These are phyloP conservation scores for Ceratocystiopsis sp. DNA, from an alignment of 2,329 filamentous ascomycete genomes.

Conservation along the genomic window DNA sequence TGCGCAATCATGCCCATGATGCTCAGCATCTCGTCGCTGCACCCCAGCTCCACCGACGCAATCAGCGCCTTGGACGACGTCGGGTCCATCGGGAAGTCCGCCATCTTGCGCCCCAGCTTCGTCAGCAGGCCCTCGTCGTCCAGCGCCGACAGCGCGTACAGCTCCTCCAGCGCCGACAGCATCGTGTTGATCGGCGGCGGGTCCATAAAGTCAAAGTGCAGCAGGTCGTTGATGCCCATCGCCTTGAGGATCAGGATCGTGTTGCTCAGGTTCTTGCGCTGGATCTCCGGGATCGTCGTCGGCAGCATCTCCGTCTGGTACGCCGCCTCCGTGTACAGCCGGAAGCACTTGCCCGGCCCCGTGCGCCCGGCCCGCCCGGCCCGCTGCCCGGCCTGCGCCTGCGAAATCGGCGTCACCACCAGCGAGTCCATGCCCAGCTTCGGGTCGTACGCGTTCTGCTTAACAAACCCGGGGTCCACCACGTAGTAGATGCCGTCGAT, in stretches of 20 bases:
- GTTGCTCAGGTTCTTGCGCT: slow-evolving; percentile 78
- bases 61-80: slow-evolving; percentile 82
- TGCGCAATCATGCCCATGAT: slow-evolving; percentile 92
- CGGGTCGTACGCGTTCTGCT: slow-evolving; percentile 92
- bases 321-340: slow-evolving; percentile 85
- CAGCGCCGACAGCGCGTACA: slow-evolving; percentile 79
- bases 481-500: slow-evolving; percentile 98
- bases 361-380: slow-evolving; percentile 87
- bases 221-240: slow-evolving; percentile 95
- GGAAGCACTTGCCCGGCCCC: slow-evolving; percentile 89
- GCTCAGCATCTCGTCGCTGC: slow-evolving; percentile 83
- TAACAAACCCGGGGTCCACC: slow-evolving; percentile 91
- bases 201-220: slow-evolving; percentile 99
- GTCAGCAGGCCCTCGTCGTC: slow-evolving; percentile 93
- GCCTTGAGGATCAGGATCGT: slow-evolving; percentile 97
- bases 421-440: slow-evolving; percentile 97
- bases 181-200: slow-evolving; percentile 95
- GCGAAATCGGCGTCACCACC: slow-evolving; percentile 88
- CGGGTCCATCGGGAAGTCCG: slow-evolving; percentile 96
- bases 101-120: slow-evolving; percentile 86
- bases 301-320: slow-evolving; percentile 96
- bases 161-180: slow-evolving; percentile 85
- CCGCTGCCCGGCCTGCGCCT: slow-evolving; percentile 90
- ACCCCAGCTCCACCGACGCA: slow-evolving; percentile 61
- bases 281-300: slow-evolving; percentile 90